Conservation (phyloP, 2,329 filamentous ascomycete genomes). For the Dactylellina leptospora region DNA sequence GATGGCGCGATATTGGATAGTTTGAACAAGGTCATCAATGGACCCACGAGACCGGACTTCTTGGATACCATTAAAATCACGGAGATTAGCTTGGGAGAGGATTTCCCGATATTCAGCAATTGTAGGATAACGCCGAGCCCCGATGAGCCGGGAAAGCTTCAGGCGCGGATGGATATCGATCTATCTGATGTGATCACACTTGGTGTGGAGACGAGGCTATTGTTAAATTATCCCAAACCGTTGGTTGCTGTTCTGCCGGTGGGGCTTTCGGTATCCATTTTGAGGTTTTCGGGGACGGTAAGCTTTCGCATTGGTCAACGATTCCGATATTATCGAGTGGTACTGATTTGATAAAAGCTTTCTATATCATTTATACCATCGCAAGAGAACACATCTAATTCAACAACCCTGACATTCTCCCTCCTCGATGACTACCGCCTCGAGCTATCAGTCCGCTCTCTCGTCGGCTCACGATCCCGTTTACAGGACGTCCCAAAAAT, state of each 20-base stretch:
- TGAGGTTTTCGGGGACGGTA: slow-evolving; percentile 87
- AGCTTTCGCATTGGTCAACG: too few relatives aligned
- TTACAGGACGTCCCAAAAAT: slow-evolving; percentile 89
- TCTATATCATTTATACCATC: slow-evolving; percentile 91
- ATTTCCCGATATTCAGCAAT: slow-evolving; percentile 99
- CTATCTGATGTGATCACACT: slow-evolving; percentile 94
- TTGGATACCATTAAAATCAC: slow-evolving; percentile 87
- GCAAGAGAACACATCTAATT: slow-evolving; percentile 65
- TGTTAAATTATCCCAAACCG: slow-evolving; percentile 93
- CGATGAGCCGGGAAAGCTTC: slow-evolving; percentile 81
- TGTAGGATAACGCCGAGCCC: slow-evolving; percentile 88
- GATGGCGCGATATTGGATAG: slow-evolving; percentile 89
- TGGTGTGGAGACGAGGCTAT: slow-evolving; percentile 89
- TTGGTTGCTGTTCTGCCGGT: slow-evolving; percentile 89
- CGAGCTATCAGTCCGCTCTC: slow-evolving; percentile 80
- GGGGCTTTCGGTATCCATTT: slow-evolving; percentile 87
- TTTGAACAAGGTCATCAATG: slow-evolving; percentile 84
- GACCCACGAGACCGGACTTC: slow-evolving; percentile 85
- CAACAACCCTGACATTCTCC: slow-evolving; percentile 91
- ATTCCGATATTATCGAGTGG: too few relatives aligned
- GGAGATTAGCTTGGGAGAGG: slow-evolving; percentile 91
- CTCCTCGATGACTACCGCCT: slow-evolving; percentile 89
- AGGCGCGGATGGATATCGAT: slow-evolving; percentile 97
- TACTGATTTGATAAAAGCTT: slow-evolving; percentile 61
- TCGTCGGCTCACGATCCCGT: slow-evolving; percentile 80